Conservation (phyloP, 257 asterid species). For the Asclepias syriaca region DNA sequence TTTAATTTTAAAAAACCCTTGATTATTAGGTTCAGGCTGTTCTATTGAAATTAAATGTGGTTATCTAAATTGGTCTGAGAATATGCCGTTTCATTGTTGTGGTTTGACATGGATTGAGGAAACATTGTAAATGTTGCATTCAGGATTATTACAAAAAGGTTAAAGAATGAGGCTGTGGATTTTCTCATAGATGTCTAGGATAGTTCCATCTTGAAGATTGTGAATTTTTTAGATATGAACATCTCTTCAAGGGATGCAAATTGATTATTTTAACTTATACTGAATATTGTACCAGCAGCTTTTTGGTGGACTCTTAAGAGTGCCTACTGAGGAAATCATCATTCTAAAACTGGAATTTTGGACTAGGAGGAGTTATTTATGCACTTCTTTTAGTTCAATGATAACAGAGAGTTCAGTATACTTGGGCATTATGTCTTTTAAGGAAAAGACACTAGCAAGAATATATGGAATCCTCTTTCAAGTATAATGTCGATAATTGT, state of each 20-base stretch:
- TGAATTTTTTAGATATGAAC: neutral
- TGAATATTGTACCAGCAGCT: no score
- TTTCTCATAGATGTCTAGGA: neutral
- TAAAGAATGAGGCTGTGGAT: neutral
- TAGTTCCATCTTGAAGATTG: neutral
- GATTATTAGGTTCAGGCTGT: neutral
- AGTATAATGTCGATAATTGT: neutral
- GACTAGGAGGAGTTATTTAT: neutral
- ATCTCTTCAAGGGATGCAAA: neutral
- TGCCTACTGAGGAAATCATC: neutral
- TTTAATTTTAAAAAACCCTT: neutral
- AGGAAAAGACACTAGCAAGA: neutral
- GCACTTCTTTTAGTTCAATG: neutral
- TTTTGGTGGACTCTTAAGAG: no score
- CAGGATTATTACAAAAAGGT: neutral
- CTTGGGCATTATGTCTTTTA: neutral
- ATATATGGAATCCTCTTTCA: neutral
- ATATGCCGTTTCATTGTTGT: neutral
- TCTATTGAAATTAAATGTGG: neutral
- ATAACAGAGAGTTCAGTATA: neutral
- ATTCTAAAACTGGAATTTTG: neutral
- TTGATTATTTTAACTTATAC: neutral
- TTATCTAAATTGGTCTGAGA: neutral
- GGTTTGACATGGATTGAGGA: neutral
- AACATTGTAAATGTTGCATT: neutral